Evolutionary conservation across 306 rosid genomes (phyloP), one percentile per base, ranked within the genome.

Genomic region (Glycine soja): DNA sequence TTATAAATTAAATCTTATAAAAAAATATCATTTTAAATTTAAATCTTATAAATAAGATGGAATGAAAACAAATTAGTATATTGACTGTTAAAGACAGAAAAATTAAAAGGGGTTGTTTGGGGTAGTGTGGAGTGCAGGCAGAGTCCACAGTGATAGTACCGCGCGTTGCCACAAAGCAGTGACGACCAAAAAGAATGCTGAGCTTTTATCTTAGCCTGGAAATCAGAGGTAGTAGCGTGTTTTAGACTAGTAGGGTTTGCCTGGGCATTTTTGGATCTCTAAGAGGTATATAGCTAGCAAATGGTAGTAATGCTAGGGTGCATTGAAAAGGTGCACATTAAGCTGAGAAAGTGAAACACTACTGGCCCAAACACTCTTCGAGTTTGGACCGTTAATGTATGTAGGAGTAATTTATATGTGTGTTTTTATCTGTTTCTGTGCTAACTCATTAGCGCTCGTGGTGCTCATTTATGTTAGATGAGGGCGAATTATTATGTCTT

Each of bases 91-190:
- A 24, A 24, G 30, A 24, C 30, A 24, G 30, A 24, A 24, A 24
- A 24, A 24, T 24, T 24, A 24, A 24, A 24, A 24, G 30, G 30
- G 2, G 30, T 24, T 24, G 30, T 24, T 24, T 24, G 10, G 36
- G 63, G 6, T 3, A 2, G 40, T 36, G 40, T 36, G 40, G 40
- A 36, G 13, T 8, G 30, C 59, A 65, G 3, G 73, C 82, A 85
- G 84, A 82, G 70, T 7, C 2, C 30, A 77, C 74, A 82, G 89
- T 19, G 84, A 70, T 79, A 76, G 84, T 76, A 85, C 88, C 92
- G 87, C 85, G 92, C 89, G 77, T 88, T 80, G 86, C 82, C 82
- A 75, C 78, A 61, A 66, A 50, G 76, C 73, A 77, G 70, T 11
- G 80, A 83, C 54, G 84, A 84, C 84, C 84, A 76, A 76, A 70